Evolutionary conservation across 176 grass and related monocot genomes (phyloP).

Genomic region (Coix lacrymajobi): DNA sequence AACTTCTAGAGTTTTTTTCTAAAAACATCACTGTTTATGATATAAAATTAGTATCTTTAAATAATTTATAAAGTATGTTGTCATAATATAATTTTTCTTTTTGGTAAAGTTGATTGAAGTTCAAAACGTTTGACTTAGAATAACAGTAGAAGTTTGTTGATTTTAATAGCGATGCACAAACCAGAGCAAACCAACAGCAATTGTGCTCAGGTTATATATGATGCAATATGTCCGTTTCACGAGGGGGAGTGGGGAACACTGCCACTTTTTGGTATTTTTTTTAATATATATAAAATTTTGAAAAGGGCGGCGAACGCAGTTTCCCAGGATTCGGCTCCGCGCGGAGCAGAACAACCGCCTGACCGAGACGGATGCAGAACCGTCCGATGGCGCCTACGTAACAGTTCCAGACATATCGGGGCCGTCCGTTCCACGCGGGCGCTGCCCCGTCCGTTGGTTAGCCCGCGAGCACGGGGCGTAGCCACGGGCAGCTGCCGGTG

Average conservation of each 20-base stretch:
- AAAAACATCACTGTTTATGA: too few relatives aligned
- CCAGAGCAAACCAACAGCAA: too few relatives aligned
- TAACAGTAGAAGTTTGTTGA: too few relatives aligned
- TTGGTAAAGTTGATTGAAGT: too few relatives aligned
- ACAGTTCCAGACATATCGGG: fast-evolving
- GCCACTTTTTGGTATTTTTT: background rate
- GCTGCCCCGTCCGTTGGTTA: too few relatives aligned
- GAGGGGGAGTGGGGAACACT: background rate
- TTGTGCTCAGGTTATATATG: background rate
- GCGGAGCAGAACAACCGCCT: background rate
- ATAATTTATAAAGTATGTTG: too few relatives aligned
- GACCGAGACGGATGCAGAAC: background rate
- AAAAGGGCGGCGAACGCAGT: background rate
- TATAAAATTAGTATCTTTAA: too few relatives aligned
- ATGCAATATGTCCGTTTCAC: background rate
- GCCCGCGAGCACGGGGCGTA: too few relatives aligned
- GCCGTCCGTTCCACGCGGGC: background rate
- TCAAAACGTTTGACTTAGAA: too few relatives aligned
- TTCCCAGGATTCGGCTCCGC: background rate
- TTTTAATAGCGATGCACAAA: too few relatives aligned
- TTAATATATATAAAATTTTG: background rate
- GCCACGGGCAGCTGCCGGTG: background rate
- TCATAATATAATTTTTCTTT: too few relatives aligned
- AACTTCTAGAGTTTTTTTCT: too few relatives aligned
- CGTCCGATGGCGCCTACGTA: background rate